phyloP scores from a whole-genome alignment of 2,329 filamentous ascomycete species.

The Leptoxyphium fumago region DNA sequence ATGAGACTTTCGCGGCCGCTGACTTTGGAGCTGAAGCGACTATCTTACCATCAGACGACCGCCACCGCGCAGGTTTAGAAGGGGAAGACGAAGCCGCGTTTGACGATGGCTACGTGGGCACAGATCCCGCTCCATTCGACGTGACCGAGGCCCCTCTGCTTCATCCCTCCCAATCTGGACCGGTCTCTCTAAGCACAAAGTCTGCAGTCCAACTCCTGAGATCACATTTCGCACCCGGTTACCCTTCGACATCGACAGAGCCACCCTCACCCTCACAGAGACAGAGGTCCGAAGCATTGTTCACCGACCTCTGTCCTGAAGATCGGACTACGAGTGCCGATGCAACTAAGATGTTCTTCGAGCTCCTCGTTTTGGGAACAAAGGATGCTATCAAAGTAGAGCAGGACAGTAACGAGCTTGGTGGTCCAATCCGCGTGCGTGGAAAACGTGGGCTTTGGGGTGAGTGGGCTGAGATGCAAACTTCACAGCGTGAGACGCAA shows the following conservation, averaged over 20 bases:
- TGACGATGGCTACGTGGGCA: constrained; percentile 14
- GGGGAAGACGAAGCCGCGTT: constrained; percentile 12
- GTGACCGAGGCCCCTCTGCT: constrained; percentile 62
- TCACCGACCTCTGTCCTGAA: constrained; percentile 84
- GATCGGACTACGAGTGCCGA: constrained; percentile 67
- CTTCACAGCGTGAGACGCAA: not conserved
- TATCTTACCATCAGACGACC: constrained; percentile 9
- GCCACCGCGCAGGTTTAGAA: constrained; percentile 4
- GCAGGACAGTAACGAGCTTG: constrained; percentile 56
- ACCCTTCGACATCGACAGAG: constrained; percentile 49
- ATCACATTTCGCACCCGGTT: constrained; percentile 49
- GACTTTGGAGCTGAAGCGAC: constrained; percentile 15
- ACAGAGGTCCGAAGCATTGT: constrained; percentile 62
- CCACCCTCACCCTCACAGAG: constrained; percentile 54
- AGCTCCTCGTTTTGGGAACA: constrained; percentile 85
- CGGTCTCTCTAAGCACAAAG: constrained; percentile 81
- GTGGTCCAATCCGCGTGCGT: constrained; percentile 66
- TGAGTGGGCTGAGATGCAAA: constrained; percentile 62
- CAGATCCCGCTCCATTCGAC: constrained; percentile 44
- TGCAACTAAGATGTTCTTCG: constrained; percentile 99
- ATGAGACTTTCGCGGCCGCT: constrained; percentile 18
- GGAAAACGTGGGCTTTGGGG: constrained; percentile 96
- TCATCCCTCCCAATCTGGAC: constrained; percentile 70
- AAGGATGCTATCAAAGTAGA: constrained; percentile 98
- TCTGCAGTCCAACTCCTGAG: constrained; percentile 90